Evolutionary conservation across 1,284 basidiomycete genomes (phyloP).

Genomic region (Cutaneotrichosporon cavernicola): DNA sequence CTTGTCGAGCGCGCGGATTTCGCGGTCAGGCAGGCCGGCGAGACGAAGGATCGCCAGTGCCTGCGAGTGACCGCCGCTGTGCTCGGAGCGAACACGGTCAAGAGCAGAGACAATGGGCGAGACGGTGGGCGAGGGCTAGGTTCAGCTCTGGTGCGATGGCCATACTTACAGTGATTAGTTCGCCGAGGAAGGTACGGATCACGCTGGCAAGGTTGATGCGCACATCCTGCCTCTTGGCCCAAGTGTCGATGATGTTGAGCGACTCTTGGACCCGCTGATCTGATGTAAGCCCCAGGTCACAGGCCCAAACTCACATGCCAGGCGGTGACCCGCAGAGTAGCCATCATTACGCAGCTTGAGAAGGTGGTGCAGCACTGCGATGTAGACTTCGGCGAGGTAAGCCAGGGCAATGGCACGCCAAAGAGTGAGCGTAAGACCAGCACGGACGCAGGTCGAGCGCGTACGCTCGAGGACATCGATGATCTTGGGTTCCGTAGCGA

Average conservation of each 20-base stretch:
- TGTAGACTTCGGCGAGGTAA: conserved; percentile 8
- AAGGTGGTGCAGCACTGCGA: conserved; percentile 7
- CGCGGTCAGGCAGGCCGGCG: conserved; percentile 2
- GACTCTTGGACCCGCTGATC: conserved; percentile 4
- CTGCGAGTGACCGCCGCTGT: background rate
- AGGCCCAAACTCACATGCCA: background rate
- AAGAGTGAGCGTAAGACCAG: conserved; percentile 1
- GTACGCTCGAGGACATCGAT: background rate
- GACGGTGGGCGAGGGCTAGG: conserved; percentile 3
- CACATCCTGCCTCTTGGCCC: conserved; percentile 6
- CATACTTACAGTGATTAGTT: conserved; percentile 1
- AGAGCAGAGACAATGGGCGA: conserved; percentile 10
- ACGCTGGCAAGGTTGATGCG: conserved; percentile 4
- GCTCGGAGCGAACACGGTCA: conserved; percentile 10
- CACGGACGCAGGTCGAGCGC: conserved; percentile 5
- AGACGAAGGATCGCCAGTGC: conserved; percentile 9
- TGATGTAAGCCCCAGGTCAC: background rate
- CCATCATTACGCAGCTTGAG: conserved; percentile 9
- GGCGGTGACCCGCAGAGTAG: background rate
- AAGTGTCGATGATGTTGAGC: conserved; percentile 4
- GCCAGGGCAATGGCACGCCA: conserved; percentile 6
- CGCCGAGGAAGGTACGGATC: conserved; percentile 7
- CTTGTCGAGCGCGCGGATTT: conserved; percentile 9
- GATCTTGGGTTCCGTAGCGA: conserved; percentile 1
- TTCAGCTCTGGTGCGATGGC: background rate